Conservation (phyloP, 345 rosid genomes). For the Tarenaya hassleriana region DNA sequence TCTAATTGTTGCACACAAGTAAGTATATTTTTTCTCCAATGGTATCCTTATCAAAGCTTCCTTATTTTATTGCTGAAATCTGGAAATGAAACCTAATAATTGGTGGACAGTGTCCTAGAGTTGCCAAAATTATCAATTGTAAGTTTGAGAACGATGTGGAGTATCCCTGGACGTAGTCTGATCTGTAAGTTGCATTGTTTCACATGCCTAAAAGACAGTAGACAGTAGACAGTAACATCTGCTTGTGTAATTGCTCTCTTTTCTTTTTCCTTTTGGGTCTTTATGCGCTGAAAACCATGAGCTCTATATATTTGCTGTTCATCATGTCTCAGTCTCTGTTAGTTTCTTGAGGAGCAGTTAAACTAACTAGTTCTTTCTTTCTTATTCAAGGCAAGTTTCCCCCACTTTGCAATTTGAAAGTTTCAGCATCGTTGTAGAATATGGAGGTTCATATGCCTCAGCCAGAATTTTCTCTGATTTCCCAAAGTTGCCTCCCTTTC, state of each 20-base stretch:
- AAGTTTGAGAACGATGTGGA: background rate
- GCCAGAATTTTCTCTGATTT: slow-evolving; percentile 35
- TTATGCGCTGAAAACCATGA: slow-evolving; percentile 17
- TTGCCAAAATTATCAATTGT: slow-evolving; percentile 8
- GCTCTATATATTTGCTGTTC: slow-evolving; percentile 7
- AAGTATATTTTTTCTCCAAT: slow-evolving; percentile 25
- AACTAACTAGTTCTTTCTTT: slow-evolving; percentile 25
- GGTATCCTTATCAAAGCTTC: background rate
- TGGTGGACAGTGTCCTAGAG: slow-evolving; percentile 6
- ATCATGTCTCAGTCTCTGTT: background rate
- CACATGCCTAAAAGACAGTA: background rate
- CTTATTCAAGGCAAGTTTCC: slow-evolving; percentile 39
- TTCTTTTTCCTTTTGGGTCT: background rate
- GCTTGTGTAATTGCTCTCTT: slow-evolving; percentile 5
- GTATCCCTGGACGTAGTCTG: background rate
- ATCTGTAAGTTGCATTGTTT: background rate
- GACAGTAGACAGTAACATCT: slow-evolving; percentile 10
- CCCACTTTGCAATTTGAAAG: slow-evolving; percentile 42
- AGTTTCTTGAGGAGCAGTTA: slow-evolving; percentile 4
- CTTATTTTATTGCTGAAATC: slow-evolving; percentile 8
- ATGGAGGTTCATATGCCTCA: slow-evolving; percentile 44
- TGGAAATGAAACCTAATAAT: slow-evolving; percentile 2
- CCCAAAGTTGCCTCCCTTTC: slow-evolving; percentile 26
- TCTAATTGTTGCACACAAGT: slow-evolving; percentile 47
- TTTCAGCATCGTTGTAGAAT: slow-evolving; percentile 50